Base-by-base conservation (phyloP, 2,329 filamentous ascomycete genomes). In the Penicillium sp. region DNA sequence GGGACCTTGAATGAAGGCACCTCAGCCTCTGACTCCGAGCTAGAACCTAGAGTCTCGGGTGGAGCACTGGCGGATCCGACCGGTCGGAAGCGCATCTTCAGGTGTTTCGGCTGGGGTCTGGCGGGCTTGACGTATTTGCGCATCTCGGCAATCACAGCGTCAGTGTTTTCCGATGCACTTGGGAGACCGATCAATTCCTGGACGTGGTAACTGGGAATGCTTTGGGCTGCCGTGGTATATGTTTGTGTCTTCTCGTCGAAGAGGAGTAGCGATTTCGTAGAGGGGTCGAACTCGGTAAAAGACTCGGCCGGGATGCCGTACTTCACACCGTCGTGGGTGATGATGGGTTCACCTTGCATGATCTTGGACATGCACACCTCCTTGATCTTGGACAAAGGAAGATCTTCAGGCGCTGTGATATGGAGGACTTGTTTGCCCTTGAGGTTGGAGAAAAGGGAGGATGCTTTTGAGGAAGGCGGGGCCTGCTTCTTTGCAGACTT, bases 371-470 rank as follows among this genome's bases (percentile, higher is more conserved):
- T 60, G 12, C 74, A 68, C 36, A 77, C 63, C 47, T 75, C 68
- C 53, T 75, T 71, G 44, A 78, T 64, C 40, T 71, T 68, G 7
- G 69, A 69, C 29, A 77, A 54, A 14, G 74, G 71, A 14, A 77
- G 64, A 39, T 63, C 70, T 3, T 70, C 62, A 2, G 75, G 75
- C 1, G 72, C 73, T 14, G 72, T 72, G 48, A 78, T 74, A 53
- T 77, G 73, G 64, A 74, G 74, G 41, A 78, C 57, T 59, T 77
- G 71, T 57, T 77, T 77, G 43, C 69, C 70, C 41, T 59, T 59
- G 41, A 75, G 62, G 41, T 73, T 62, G 31, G 71, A 68, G 34
- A 72, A 64, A 19, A 67, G 46, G 19, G 70, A 66, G 38, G 65
- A 61, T 36, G 64, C 57, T 38, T 52, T 60, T 3, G 68, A 67